These are phyloP conservation scores for Pseudoperonospora humuli DNA, from an alignment of 352 stramenopile genomes.

Conservation along the genomic window DNA sequence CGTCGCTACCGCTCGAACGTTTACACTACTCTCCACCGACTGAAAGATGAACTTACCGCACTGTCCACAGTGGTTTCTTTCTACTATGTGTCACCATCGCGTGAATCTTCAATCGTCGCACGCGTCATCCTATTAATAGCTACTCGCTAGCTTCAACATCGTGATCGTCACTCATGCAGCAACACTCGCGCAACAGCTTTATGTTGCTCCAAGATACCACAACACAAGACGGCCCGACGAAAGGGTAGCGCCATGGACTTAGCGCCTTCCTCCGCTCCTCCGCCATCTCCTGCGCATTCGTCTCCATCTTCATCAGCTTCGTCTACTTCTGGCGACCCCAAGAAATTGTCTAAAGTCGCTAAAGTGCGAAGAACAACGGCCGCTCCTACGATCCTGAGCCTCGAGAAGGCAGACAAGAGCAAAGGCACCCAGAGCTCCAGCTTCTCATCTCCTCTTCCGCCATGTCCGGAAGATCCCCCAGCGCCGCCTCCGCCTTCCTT, in stretches of 20 bases:
- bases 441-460: slow-evolving; percentile 68
- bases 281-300: slow-evolving; percentile 19
- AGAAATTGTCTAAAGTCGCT: slow-evolving; percentile 6
- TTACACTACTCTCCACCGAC: background rate
- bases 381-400: background rate
- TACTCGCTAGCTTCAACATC: slow-evolving; percentile 16
- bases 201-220: slow-evolving; percentile 4
- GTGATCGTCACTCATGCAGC: slow-evolving; percentile 1
- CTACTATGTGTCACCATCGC: slow-evolving; percentile 2
- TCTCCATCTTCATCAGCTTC: slow-evolving; percentile 11
- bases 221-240: background rate
- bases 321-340: background rate
- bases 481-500: slow-evolving; percentile 49
- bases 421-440: slow-evolving; percentile 39
- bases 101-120: slow-evolving; percentile 7
- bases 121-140: slow-evolving; percentile 1
- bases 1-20: background rate
- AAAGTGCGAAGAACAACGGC: slow-evolving; percentile 2
- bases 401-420: slow-evolving; percentile 5
- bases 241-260: slow-evolving; percentile 1
- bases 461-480: slow-evolving; percentile 60
- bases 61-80: slow-evolving; percentile 7
- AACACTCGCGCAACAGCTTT: background rate
- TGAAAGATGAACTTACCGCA: background rate
- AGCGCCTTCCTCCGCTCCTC: slow-evolving; percentile 4